Conservation (phyloP, 352 stramenopile genomes). For the Phytophthora sp. region DNA sequence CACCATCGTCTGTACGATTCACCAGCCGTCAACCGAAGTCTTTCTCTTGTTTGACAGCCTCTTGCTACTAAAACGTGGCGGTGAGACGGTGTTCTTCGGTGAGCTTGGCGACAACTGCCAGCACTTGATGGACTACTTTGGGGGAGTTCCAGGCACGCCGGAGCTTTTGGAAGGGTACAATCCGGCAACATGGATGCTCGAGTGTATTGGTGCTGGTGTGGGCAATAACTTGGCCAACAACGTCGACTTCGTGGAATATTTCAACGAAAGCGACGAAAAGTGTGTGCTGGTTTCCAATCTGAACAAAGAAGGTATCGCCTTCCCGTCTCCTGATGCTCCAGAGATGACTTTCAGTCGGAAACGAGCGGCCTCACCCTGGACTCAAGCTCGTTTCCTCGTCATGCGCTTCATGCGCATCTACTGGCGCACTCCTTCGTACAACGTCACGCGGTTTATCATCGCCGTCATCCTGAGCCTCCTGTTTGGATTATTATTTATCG, state of each 20-base stretch:
- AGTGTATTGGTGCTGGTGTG: conserved; percentile 46
- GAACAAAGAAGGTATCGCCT: conserved; percentile 39
- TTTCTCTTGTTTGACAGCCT: conserved; percentile 74
- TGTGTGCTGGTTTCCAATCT: conserved; percentile 36
- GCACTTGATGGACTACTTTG: neutral
- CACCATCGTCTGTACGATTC: conserved; percentile 89
- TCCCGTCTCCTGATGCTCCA: conserved; percentile 30
- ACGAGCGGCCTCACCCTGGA: conserved; percentile 27
- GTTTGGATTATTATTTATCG: conserved; percentile 66
- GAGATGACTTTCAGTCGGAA: conserved; percentile 51
- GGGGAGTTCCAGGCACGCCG: neutral
- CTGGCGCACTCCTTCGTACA: conserved; percentile 86
- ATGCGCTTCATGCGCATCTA: conserved; percentile 70
- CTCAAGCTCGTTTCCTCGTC: conserved; percentile 40
- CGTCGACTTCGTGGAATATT: conserved; percentile 39
- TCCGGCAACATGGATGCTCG: conserved; percentile 49
- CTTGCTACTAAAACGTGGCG: conserved; percentile 71
- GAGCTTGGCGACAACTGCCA: neutral
- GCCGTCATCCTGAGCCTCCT: conserved; percentile 57
- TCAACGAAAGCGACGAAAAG: conserved; percentile 39
- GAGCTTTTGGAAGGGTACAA: conserved; percentile 46
- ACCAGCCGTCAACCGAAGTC: conserved; percentile 40
- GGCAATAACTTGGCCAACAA: conserved; percentile 22
- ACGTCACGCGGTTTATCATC: conserved; percentile 71
- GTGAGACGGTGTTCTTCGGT: conserved; percentile 3